Conservation (phyloP, 225 moss, liverwort and hornwort genomes). For the Bryoerythrophyllum caledonicum region DNA sequence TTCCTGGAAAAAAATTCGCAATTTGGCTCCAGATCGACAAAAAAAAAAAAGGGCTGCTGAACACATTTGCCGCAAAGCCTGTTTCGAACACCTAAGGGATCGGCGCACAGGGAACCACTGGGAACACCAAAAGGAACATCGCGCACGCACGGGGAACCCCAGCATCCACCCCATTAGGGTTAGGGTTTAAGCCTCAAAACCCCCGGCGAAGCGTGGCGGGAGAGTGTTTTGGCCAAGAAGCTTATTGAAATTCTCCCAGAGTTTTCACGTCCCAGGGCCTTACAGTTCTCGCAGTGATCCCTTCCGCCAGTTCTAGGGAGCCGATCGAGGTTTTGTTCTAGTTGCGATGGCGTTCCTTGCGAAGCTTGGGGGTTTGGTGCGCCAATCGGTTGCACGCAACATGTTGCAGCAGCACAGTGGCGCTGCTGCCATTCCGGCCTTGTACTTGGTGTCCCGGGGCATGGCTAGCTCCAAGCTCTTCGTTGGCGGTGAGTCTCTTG, state of each 20-base stretch:
- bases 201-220: neutral
- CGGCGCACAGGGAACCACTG: too few relatives aligned
- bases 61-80: too few relatives aligned
- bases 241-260: neutral
- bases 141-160: too few relatives aligned
- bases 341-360: constrained; percentile 63
- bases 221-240: neutral
- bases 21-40: too few relatives aligned
- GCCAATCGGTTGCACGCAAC: constrained; percentile 44
- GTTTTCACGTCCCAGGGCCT: neutral
- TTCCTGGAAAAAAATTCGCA: too few relatives aligned
- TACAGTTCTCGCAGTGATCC: neutral
- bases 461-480: constrained; percentile 72
- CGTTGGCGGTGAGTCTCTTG: constrained; percentile 45
- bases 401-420: constrained; percentile 30
- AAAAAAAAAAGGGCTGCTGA: too few relatives aligned
- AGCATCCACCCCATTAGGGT: neutral
- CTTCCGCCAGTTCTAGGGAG: neutral
- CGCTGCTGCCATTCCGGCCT: constrained; percentile 35
- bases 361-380: constrained; percentile 54
- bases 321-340: neutral
- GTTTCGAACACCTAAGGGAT: too few relatives aligned
- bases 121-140: too few relatives aligned
- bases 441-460: constrained; percentile 40
- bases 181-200: constrained; percentile 3